Evolutionary conservation across 306 rosid species (phyloP).

Genomic region (Rosa multiflora): DNA sequence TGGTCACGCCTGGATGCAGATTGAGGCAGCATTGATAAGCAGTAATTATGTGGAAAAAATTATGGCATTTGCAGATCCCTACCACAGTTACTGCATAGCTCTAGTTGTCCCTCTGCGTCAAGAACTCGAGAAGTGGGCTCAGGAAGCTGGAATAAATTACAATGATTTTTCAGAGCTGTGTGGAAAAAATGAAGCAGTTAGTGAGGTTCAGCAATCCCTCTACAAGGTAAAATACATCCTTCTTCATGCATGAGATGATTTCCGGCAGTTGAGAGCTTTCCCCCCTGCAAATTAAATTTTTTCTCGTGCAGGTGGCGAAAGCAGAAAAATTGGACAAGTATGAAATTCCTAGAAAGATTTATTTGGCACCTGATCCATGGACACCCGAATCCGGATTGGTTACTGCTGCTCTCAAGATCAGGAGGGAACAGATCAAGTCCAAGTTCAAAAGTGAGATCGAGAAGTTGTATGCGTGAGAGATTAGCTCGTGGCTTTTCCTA

Average conservation of each 20-base stretch:
- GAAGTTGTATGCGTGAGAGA: slow-evolving; percentile 57
- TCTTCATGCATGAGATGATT: neutral
- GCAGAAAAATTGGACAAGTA: slow-evolving; percentile 61
- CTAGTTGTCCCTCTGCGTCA: slow-evolving; percentile 54
- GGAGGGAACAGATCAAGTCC: slow-evolving; percentile 75
- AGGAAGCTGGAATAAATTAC: slow-evolving; percentile 53
- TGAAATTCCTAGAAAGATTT: slow-evolving; percentile 71
- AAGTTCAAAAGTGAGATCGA: slow-evolving; percentile 68
- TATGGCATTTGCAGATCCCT: slow-evolving; percentile 81
- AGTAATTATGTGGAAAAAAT: slow-evolving; percentile 65
- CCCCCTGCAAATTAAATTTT: neutral
- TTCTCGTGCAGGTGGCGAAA: slow-evolving; percentile 61
- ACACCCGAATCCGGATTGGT: slow-evolving; percentile 89
- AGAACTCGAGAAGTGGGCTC: slow-evolving; percentile 76
- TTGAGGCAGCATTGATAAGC: slow-evolving; percentile 65
- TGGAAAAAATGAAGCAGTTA: slow-evolving; percentile 55
- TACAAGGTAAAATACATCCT: slow-evolving; percentile 51
- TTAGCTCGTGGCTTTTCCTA: neutral
- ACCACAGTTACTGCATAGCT: slow-evolving; percentile 69
- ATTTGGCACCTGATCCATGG: slow-evolving; percentile 73
- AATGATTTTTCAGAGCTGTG: slow-evolving; percentile 67
- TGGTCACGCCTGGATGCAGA: slow-evolving; percentile 41
- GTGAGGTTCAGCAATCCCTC: slow-evolving; percentile 74
- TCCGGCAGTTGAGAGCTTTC: neutral
- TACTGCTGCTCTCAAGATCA: slow-evolving; percentile 86